These are phyloP conservation scores for Cairneyella variabilis DNA, from an alignment of 495 filamentous ascomycete species.

Conservation along the genomic window DNA sequence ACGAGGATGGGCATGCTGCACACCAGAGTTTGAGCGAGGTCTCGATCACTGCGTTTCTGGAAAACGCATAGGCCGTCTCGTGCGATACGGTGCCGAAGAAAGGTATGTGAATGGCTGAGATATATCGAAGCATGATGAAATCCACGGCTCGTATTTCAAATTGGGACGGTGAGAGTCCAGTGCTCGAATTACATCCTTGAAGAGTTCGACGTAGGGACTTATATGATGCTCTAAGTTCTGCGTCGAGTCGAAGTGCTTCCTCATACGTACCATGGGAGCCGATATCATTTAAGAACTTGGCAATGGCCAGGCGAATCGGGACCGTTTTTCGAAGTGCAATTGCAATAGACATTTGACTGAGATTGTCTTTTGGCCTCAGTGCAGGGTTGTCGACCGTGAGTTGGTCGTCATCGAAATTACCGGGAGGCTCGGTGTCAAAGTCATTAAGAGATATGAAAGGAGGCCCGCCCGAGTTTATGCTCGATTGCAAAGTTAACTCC, in stretches of 20 bases:
- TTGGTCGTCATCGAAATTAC: constrained; percentile 48
- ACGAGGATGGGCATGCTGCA: constrained; percentile 33
- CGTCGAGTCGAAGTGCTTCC: constrained; percentile 34
- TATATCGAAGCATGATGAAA: constrained; percentile 33
- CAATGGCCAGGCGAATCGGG: constrained; percentile 42
- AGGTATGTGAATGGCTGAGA: constrained; percentile 36
- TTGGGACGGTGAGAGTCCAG: constrained; percentile 20
- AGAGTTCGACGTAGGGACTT: constrained; percentile 39
- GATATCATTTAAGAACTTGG: constrained; percentile 44
- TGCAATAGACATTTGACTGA: constrained; percentile 43
- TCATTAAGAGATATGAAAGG: constrained; percentile 51
- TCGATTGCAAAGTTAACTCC: constrained; percentile 56
- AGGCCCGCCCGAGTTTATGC: constrained; percentile 54
- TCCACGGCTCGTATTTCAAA: constrained; percentile 33
- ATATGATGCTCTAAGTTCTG: constrained; percentile 31
- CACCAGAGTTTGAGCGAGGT: constrained; percentile 47
- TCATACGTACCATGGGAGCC: constrained; percentile 32
- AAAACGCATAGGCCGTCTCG: constrained; percentile 37
- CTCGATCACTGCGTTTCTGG: constrained; percentile 40
- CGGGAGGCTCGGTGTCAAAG: constrained; percentile 51
- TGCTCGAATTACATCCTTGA: constrained; percentile 26
- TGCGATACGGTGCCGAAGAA: constrained; percentile 30
- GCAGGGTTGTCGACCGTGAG: constrained; percentile 20
- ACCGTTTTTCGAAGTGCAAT: constrained; percentile 44
- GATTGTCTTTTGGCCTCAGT: constrained; percentile 21